phyloP scores from a whole-genome alignment of 495 filamentous ascomycete species.

The Melanomma pulvis-pyrius region DNA sequence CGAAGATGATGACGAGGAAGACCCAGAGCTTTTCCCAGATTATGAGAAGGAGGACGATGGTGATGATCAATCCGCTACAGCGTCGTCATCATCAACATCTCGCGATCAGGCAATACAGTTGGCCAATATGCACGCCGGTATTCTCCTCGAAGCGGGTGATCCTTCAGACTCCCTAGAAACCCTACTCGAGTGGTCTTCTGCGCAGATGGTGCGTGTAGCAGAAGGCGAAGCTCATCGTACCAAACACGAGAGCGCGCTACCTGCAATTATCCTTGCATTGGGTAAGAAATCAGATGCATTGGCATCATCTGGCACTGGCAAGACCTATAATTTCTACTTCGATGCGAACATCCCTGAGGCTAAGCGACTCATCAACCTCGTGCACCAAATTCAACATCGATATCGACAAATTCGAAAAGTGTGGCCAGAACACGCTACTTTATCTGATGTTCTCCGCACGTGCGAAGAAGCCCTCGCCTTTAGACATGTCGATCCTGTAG shows the following conservation, averaged over 20 bases:
- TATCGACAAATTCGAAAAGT: conserved; percentile 69
- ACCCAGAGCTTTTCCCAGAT: conserved; percentile 78
- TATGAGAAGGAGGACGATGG: conserved; percentile 57
- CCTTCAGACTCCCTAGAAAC: conserved; percentile 18
- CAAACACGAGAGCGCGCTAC: conserved; percentile 49
- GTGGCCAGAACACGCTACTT: conserved; percentile 74
- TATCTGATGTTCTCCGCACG: conserved; percentile 72
- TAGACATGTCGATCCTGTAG: conserved; percentile 80
- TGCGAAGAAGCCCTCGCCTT: conserved; percentile 75
- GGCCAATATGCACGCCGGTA: conserved; percentile 56
- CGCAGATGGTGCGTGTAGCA: conserved; percentile 14
- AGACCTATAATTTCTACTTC: conserved; percentile 84
- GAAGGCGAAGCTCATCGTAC: conserved; percentile 16
- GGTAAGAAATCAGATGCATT: conserved; percentile 60
- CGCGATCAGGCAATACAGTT: conserved; percentile 54
- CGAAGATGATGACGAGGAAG: conserved; percentile 74
- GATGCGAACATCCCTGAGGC: conserved; percentile 76
- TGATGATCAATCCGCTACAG: conserved; percentile 28
- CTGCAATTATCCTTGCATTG: conserved; percentile 48
- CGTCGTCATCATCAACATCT: conserved; percentile 42
- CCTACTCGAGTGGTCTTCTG: conserved; percentile 31
- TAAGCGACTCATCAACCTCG: conserved; percentile 65
- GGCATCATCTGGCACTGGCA: conserved; percentile 40
- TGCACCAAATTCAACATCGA: conserved; percentile 65
- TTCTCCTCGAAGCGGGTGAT: conserved; percentile 46